Evolutionary conservation across 1,139 yeast genomes (phyloP), one percentile per base, ranked within the genome.

Genomic region (Yamadazyma jaroonii): DNA sequence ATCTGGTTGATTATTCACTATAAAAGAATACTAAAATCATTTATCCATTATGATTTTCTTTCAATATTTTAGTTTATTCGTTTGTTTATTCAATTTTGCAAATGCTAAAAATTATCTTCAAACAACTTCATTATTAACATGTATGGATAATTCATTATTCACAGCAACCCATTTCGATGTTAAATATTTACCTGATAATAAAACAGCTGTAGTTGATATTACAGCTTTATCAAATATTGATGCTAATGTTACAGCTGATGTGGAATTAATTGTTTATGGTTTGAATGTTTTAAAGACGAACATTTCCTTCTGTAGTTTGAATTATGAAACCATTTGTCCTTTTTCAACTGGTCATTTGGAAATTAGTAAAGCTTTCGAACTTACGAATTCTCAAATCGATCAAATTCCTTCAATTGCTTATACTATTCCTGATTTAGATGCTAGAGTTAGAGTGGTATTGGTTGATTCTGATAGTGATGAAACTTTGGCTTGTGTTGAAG

Each of bases 361-460:
- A 48, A 37, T 48, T 12, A 58, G 67, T 37, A 74, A 84, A 33
- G 62, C 73, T 25, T 75, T 81, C 50, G 43, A 56, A 9, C 53
- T 90, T 22, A 49, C 68, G 22, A 43, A 54, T 8, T 59, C 62
- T 35, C 59, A 83, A 41, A 64, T 77, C 2, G 55, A 62, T 9
- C 59, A 74, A 42, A 75, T 92, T 42, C 98, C 98, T 0, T 76
- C 81, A 6, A 70, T 92, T 24, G 96, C 96, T 3, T 92, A 79
- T 61, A 81, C 94, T 2, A 77, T 92, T 37, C 99, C 99, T 1
- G 96, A 92, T 62, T 69, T 92, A 48, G 99, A 92, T 56, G 99
- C 97, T 6, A 76, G 87, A 46, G 96, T 90, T 31, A 70, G 83
- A 48, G 94, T 94, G 26, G 59, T 76, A 10, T 82, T 85, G 13